Conservation (phyloP, 163 green algal species). For the Coccomyxa subellipsoidea region DNA sequence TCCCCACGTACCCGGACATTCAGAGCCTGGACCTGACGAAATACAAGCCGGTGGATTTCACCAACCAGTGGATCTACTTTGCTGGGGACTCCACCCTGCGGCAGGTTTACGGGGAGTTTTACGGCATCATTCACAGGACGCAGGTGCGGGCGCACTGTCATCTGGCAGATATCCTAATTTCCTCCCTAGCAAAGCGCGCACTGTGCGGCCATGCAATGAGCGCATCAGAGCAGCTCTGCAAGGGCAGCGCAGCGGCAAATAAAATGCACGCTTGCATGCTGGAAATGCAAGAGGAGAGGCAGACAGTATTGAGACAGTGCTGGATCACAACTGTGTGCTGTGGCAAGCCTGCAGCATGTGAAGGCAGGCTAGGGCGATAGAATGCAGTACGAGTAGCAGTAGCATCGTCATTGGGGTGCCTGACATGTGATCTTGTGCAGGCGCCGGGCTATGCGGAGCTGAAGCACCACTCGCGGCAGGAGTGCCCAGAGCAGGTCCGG, state of each 20-base stretch:
- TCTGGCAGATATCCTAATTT: too few relatives aligned
- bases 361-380: too few relatives aligned
- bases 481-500: neutral
- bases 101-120: slow-evolving; percentile 2
- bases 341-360: too few relatives aligned
- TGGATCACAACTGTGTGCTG: too few relatives aligned
- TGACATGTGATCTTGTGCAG: neutral
- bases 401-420: neutral
- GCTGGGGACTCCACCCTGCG: neutral
- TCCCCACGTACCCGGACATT: neutral
- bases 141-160: neutral
- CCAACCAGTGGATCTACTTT: neutral
- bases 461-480: neutral
- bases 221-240: neutral
- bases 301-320: neutral
- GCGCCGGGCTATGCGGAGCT: neutral
- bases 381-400: neutral
- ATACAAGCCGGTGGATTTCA: neutral
- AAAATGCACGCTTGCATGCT: neutral
- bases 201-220: neutral
- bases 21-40: neutral
- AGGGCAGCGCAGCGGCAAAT: neutral
- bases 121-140: neutral
- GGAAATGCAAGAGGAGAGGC: neutral
- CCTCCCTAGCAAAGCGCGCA: neutral